Conservation (phyloP, 2,329 filamentous ascomycete genomes). For the Talaromyces marneffei region DNA sequence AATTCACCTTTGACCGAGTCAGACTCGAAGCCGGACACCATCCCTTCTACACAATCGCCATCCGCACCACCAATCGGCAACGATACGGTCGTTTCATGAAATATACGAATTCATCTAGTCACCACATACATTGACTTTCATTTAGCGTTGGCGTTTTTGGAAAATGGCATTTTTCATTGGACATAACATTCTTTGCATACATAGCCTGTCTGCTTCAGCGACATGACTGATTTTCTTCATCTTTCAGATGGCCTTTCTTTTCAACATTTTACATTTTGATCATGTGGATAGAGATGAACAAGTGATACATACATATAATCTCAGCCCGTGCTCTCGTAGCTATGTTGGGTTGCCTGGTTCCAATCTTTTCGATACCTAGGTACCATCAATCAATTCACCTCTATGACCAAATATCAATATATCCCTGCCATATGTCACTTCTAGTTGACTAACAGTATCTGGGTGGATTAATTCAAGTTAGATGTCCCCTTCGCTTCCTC, state of each 20-base stretch:
- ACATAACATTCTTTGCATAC: neutral
- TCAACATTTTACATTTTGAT: neutral
- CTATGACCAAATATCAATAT: too few species aligned
- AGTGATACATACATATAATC: neutral
- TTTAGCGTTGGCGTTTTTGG: slow-evolving; percentile 7
- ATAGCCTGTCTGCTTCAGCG: neutral
- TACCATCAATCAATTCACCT: too few species aligned
- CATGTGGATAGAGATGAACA: neutral
- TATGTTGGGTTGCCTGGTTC: too few species aligned
- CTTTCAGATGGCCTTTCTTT: neutral
- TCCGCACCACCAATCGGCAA: neutral
- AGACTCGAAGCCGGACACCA: neutral
- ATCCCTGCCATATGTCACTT: too few species aligned
- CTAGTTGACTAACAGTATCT: too few species aligned
- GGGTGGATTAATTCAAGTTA: too few species aligned
- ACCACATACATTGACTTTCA: neutral
- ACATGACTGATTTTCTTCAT: neutral
- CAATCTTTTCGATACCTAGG: too few species aligned
- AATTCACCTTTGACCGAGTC: neutral
- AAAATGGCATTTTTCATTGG: neutral
- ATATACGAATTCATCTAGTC: neutral
- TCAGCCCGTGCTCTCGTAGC: neutral
- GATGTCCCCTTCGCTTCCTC: too few species aligned
- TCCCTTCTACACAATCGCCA: neutral
- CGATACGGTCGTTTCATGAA: neutral